These are phyloP conservation scores for Leishmania tropica DNA, from an alignment of 208 protist genomes.

Conservation along the genomic window DNA sequence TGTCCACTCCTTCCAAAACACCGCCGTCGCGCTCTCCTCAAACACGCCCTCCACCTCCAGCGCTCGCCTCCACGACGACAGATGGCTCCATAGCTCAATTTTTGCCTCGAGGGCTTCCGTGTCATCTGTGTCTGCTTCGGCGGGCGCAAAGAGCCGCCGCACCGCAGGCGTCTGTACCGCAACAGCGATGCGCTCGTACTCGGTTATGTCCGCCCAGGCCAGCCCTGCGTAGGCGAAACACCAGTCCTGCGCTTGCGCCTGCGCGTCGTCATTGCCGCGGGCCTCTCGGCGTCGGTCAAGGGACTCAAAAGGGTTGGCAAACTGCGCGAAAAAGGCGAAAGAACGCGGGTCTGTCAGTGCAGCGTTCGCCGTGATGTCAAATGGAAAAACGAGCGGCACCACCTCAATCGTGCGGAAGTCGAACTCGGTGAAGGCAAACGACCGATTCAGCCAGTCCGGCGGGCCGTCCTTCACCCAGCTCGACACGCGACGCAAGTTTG, in stretches of 20 bases:
- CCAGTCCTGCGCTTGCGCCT: conserved; percentile 6
- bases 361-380: conserved; percentile 42
- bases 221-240: conserved; percentile 4
- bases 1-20: conserved; percentile 14
- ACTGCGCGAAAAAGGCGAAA: conserved; percentile 69
- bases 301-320: conserved; percentile 37
- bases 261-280: not conserved
- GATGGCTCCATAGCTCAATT: conserved; percentile 4
- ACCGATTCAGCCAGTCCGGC: conserved; percentile 52
- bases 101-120: not conserved
- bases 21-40: conserved; percentile 19
- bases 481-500: conserved; percentile 67
- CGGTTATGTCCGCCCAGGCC: conserved; percentile 15
- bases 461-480: conserved; percentile 69
- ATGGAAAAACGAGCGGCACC: conserved; percentile 80
- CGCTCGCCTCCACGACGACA: conserved; percentile 14
- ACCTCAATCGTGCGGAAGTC: conserved; percentile 67
- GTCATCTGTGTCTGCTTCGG: not conserved
- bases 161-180: conserved; percentile 18
- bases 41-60: conserved; percentile 19
- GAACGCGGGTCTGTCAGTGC: conserved; percentile 49
- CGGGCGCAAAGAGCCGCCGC: conserved; percentile 11
- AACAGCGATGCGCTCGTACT: conserved; percentile 25
- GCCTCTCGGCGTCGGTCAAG: not conserved
- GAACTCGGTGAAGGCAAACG: conserved; percentile 72